phyloP scores from a whole-genome alignment of 2,329 filamentous ascomycete species.

The Lasiodiplodia hormozganensis region DNA sequence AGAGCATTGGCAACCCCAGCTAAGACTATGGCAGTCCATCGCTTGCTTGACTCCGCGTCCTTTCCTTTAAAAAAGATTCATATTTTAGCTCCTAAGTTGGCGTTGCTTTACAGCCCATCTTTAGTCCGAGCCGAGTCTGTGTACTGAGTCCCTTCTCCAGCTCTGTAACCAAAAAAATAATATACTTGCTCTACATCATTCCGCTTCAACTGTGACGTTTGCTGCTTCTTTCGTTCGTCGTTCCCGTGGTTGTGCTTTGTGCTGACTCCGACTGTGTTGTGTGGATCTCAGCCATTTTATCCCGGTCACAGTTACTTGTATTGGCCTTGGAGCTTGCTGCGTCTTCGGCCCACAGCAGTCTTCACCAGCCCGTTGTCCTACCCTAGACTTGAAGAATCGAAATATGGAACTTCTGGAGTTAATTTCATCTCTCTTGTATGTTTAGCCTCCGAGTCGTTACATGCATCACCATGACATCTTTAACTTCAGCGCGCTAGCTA shows the following conservation, averaged over 20 bases:
- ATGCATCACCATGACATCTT: constrained; percentile 12
- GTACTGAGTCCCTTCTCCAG: neutral
- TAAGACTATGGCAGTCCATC: neutral
- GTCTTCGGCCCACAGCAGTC: neutral
- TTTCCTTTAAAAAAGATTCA: neutral
- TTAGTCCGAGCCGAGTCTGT: neutral
- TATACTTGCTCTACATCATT: neutral
- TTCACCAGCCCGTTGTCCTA: neutral
- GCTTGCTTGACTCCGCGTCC: neutral
- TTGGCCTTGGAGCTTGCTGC: neutral
- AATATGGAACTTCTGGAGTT: neutral
- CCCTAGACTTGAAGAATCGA: neutral
- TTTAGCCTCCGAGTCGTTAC: neutral
- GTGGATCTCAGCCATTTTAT: neutral
- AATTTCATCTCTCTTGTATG: neutral
- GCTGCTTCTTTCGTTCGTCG: neutral
- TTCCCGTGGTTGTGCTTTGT: neutral
- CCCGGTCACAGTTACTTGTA: too few species aligned
- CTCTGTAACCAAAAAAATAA: neutral
- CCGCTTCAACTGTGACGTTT: neutral
- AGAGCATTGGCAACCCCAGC: neutral
- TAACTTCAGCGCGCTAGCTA: neutral
- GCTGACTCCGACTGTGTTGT: too few species aligned
- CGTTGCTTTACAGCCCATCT: neutral
- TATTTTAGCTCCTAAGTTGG: neutral